phyloP scores from a whole-genome alignment of 352 stramenopile genomes.

The Pythium monospermum region DNA sequence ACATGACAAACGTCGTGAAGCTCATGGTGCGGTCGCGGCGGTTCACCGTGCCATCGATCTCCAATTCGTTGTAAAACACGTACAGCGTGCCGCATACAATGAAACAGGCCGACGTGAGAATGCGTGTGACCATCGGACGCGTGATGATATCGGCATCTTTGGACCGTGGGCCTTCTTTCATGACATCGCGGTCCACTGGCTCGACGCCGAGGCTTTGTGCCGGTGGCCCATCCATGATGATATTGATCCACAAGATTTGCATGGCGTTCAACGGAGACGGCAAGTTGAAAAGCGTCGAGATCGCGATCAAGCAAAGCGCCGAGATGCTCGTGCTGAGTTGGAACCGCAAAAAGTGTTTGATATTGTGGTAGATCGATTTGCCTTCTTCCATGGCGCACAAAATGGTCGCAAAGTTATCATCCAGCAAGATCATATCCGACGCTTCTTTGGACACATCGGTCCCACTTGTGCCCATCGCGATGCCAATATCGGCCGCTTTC shows the following conservation, averaged over 20 bases:
- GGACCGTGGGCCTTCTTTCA: constrained; percentile 77
- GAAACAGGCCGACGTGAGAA: constrained; percentile 64
- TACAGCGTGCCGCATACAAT: constrained; percentile 79
- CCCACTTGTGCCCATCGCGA: constrained; percentile 97
- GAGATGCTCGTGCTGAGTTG: constrained; percentile 95
- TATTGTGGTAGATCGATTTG: constrained; percentile 95
- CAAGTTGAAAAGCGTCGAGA: constrained; percentile 59
- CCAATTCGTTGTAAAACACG: constrained; percentile 83
- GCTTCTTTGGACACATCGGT: constrained; percentile 98
- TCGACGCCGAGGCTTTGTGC: constrained; percentile 85
- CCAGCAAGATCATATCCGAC: constrained; percentile 96
- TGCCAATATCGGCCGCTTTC: constrained; percentile 95
- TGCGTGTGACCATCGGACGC: constrained; percentile 53
- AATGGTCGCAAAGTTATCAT: constrained; percentile 97
- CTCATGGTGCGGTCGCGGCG: constrained; percentile 96
- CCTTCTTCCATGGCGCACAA: constrained; percentile 94
- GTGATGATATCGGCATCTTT: constrained; percentile 82
- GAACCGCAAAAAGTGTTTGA: constrained; percentile 96
- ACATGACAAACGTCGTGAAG: constrained; percentile 98
- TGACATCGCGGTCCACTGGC: constrained; percentile 78
- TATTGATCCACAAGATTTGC: constrained; percentile 97
- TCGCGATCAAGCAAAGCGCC: constrained; percentile 80
- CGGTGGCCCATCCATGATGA: constrained; percentile 95
- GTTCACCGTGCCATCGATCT: constrained; percentile 87
- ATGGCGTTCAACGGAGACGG: constrained; percentile 90